Conservation (phyloP, 805 yeast genomes). For the Myxozyma sirexii region DNA sequence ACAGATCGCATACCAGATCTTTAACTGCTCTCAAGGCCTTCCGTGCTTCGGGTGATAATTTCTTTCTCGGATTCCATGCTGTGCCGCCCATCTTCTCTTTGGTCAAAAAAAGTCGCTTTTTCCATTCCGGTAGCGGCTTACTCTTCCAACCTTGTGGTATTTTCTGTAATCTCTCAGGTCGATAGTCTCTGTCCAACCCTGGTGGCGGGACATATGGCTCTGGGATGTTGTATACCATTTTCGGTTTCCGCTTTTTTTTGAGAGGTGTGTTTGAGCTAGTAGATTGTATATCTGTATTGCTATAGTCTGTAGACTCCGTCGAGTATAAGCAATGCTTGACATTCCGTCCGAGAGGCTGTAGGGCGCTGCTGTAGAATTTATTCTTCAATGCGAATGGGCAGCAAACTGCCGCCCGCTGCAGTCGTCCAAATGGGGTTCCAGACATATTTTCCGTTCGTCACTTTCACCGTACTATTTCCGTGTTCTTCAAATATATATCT, state of each 20-base stretch:
- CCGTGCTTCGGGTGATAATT: conserved; percentile 69
- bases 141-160: conserved; percentile 53
- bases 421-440: neutral
- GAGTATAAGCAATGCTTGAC: neutral
- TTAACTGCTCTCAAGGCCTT: conserved; percentile 62
- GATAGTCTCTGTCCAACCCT: neutral
- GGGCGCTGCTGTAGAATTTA: too few relatives aligned
- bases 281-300: neutral
- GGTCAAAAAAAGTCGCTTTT: conserved; percentile 65
- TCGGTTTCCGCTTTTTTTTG: neutral
- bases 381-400: too few relatives aligned
- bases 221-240: conserved; percentile 4
- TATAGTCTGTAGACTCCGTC: neutral
- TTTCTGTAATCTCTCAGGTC: neutral
- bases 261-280: neutral
- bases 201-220: conserved; percentile 18
- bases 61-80: conserved; percentile 69
- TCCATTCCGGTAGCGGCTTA: conserved; percentile 63
- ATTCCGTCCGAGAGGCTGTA: too few relatives aligned
- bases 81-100: conserved; percentile 60
- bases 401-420: neutral
- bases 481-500: too few relatives aligned
- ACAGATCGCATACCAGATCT: conserved; percentile 40
- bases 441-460: neutral
- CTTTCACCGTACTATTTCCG: too few relatives aligned